phyloP scores from a whole-genome alignment of 495 filamentous ascomycete genomes.

The Xeromyces bisporus region DNA sequence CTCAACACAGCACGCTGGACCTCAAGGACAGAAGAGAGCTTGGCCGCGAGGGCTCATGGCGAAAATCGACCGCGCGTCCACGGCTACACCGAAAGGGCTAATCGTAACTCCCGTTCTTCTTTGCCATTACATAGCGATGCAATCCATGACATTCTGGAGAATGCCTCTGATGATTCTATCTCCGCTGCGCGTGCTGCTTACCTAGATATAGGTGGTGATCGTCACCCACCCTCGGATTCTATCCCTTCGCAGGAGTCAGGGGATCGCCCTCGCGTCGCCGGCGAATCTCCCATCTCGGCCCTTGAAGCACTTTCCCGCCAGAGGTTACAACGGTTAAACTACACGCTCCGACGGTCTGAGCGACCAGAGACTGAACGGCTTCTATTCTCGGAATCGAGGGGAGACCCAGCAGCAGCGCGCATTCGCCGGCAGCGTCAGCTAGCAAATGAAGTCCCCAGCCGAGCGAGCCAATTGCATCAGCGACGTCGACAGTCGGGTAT shows the following conservation, averaged over 20 bases:
- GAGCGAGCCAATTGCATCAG: conserved; percentile 16
- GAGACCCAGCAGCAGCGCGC: conserved; percentile 26
- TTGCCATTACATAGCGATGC: conserved; percentile 15
- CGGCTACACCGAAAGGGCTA: conserved; percentile 22
- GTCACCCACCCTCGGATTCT: no score
- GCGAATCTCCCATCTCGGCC: conserved; percentile 8
- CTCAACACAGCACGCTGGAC: conserved; percentile 31
- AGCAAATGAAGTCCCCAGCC: conserved; percentile 21
- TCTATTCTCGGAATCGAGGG: conserved; percentile 18
- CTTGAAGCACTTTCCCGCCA: conserved; percentile 10
- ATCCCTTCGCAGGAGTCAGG: conserved; percentile 8
- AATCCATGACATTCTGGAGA: conserved; percentile 11
- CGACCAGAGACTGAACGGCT: conserved; percentile 12
- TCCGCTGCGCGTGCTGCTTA: conserved; percentile 10
- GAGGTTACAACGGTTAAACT: conserved; percentile 18
- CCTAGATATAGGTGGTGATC: conserved; percentile 6
- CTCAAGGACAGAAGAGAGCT: conserved; percentile 18
- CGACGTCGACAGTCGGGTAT: conserved; percentile 19
- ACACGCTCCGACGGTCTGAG: conserved; percentile 16
- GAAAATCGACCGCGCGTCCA: conserved; percentile 20
- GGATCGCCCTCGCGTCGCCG: conserved; percentile 9
- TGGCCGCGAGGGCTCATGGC: conserved; percentile 12
- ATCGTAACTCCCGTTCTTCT: conserved; percentile 24
- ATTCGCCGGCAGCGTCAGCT: conserved; percentile 25
- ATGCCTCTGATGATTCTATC: conserved; percentile 16